These are phyloP conservation scores for Fusarium odoratissimum DNA, from an alignment of 2,329 filamentous ascomycete species.

Conservation along the genomic window DNA sequence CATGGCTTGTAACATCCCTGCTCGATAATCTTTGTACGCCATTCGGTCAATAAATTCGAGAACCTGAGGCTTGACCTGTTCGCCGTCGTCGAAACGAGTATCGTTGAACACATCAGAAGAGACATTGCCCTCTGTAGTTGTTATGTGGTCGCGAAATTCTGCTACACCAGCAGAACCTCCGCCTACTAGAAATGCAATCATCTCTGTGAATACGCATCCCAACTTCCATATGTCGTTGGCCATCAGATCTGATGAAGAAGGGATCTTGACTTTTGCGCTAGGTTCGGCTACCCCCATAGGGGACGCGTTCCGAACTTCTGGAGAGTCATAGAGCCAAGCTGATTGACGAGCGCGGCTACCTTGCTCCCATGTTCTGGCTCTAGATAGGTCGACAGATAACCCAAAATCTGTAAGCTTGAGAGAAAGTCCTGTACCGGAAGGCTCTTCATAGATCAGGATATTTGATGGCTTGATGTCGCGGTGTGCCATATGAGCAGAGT, in stretches of 20 bases:
- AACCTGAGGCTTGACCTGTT: not conserved
- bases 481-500: not conserved
- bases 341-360: not conserved
- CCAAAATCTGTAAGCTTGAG: fast-evolving
- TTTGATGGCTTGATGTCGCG: not conserved
- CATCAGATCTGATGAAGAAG: not conserved
- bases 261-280: fast-evolving
- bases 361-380: not conserved
- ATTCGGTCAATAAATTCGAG: not conserved
- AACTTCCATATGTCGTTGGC: not conserved
- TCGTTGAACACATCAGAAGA: not conserved
- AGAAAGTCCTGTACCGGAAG: fast-evolving
- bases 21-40: fast-evolving
- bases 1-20: fast-evolving
- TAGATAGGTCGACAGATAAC: fast-evolving
- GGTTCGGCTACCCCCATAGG: fast-evolving
- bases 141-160: fast-evolving
- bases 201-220: not conserved
- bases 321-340: not conserved
- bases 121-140: not conserved
- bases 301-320: fast-evolving
- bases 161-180: not conserved
- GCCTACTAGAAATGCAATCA: fast-evolving
- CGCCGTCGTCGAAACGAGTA: fast-evolving
- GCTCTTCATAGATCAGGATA: fast-evolving